Conservation (phyloP, 768 basidiomycete genomes). For the Lactifluus echinatus region DNA sequence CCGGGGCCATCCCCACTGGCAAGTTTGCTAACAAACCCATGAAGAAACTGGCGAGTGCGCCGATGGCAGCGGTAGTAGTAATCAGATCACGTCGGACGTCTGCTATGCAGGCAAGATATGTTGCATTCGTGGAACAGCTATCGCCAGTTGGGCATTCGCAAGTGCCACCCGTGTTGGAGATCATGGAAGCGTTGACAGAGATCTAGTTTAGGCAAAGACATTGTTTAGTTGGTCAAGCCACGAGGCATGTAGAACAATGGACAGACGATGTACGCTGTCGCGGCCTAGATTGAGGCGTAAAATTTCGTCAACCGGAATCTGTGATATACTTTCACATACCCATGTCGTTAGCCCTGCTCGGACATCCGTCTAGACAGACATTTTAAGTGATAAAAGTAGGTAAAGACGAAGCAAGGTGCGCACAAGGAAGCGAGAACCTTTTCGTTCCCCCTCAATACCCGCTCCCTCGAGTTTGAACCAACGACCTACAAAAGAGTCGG, state of each 20-base stretch:
- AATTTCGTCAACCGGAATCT: slow-evolving; percentile 13
- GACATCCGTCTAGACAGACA: slow-evolving; percentile 50
- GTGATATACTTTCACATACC: slow-evolving; percentile 35
- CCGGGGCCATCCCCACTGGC: slow-evolving; percentile 85
- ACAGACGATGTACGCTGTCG: slow-evolving; percentile 75
- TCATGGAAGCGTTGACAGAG: slow-evolving; percentile 76
- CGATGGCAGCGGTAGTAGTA: slow-evolving; percentile 70
- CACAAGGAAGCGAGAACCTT: slow-evolving; percentile 29
- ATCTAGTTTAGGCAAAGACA: slow-evolving; percentile 38
- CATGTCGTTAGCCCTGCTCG: slow-evolving; percentile 77
- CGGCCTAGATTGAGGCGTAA: slow-evolving; percentile 37
- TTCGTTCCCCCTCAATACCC: slow-evolving; percentile 27
- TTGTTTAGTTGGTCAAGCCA: background rate
- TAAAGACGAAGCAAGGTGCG: slow-evolving; percentile 10
- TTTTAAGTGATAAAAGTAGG: background rate
- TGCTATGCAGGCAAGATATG: slow-evolving; percentile 46
- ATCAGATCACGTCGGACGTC: slow-evolving; percentile 71
- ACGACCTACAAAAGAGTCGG: slow-evolving; percentile 27
- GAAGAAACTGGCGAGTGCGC: slow-evolving; percentile 64
- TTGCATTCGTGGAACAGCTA: slow-evolving; percentile 42
- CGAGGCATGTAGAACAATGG: background rate
- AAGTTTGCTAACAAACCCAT: slow-evolving; percentile 83
- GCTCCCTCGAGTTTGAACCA: slow-evolving; percentile 31
- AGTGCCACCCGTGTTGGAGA: slow-evolving; percentile 70
- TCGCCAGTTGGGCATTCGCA: slow-evolving; percentile 63